A percentile compares a stretch with the other conserved stretches of the same genome.
phyloP scores from a whole-genome alignment of 805 yeast genomes.

The Ogataea nakhonphanomensis region DNA sequence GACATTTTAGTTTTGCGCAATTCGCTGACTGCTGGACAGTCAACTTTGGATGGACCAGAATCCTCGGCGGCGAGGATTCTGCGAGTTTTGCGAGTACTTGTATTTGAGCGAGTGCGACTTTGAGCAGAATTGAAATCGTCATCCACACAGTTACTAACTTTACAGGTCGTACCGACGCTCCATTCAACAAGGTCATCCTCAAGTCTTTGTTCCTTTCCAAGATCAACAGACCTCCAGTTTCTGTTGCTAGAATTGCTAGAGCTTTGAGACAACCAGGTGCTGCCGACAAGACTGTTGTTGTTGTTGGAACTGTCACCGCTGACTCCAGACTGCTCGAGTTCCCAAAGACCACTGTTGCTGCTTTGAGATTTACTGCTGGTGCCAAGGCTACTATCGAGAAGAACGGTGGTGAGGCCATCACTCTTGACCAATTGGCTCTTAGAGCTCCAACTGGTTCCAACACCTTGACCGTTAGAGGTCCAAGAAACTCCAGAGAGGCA shows the following conservation, averaged over 20 bases:
- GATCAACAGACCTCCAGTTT: constrained; percentile 99
- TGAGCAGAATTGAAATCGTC: constrained; percentile 12
- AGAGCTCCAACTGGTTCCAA: constrained; percentile 99
- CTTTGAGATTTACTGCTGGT: constrained; percentile 98
- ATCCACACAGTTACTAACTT: constrained; percentile 30
- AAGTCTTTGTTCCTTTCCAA: constrained; percentile 94
- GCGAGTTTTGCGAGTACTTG: constrained; percentile 10
- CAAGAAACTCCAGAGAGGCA: constrained; percentile 98
- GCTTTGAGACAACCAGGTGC: constrained; percentile 81
- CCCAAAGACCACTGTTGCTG: constrained; percentile 98
- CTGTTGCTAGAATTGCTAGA: constrained; percentile 85
- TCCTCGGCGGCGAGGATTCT: constrained; percentile 2
- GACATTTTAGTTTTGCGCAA: constrained; percentile 25
- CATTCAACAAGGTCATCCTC: constrained; percentile 97
- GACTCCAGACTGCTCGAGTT: constrained; percentile 90
- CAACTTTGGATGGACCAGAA: constrained; percentile 10
- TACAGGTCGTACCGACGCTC: constrained; percentile 95
- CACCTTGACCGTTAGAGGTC: constrained; percentile 98
- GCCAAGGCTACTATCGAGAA: constrained; percentile 96
- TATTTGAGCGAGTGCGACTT: constrained; percentile 7
- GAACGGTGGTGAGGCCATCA: constrained; percentile 99
- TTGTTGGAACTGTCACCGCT: constrained; percentile 99
- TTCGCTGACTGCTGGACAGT: constrained; percentile 13
- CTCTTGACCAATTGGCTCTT: constrained; percentile 97
- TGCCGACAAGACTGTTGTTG: constrained; percentile 88